These are phyloP conservation scores for Gracilaria gracilis DNA, from an alignment of 23 red algal species.

Conservation along the genomic window DNA sequence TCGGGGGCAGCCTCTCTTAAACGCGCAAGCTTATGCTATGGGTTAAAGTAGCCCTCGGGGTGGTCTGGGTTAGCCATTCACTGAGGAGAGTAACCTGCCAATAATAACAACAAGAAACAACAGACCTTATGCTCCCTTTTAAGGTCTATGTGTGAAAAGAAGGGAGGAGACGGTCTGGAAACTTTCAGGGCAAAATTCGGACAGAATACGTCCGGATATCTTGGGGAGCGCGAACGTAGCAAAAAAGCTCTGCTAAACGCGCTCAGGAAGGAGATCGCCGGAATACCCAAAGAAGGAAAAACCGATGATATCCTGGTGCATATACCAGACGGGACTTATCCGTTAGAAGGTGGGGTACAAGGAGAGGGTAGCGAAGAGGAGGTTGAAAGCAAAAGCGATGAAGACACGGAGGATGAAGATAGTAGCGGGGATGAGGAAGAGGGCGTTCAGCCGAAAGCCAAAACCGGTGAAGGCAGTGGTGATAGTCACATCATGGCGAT, in stretches of 20 bases:
- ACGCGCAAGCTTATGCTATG: conserved; percentile 6
- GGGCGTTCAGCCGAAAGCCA: too few species aligned
- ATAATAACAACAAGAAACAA: not conserved
- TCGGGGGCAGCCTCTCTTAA: conserved; percentile 40
- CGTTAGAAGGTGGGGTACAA: too few species aligned
- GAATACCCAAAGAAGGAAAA: not conserved
- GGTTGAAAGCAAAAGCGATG: too few species aligned
- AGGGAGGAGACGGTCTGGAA: not conserved
- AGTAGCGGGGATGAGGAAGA: too few species aligned
- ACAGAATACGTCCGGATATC: not conserved
- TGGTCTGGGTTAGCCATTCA: not conserved
- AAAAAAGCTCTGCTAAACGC: not conserved
- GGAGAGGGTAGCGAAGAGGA: too few species aligned
- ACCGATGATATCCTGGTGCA: not conserved
- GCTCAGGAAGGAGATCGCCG: not conserved
- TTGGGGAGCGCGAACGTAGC: not conserved
- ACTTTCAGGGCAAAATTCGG: not conserved
- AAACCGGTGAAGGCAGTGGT: too few species aligned
- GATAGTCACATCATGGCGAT: too few species aligned
- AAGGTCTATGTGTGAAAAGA: not conserved
- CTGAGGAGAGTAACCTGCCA: not conserved
- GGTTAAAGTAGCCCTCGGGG: conserved; percentile 1
- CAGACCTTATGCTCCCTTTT: not conserved
- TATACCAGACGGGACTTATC: not conserved
- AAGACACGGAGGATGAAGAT: too few species aligned